Evolutionary conservation across 441 rosid genomes (phyloP), one percentile per base, ranked within the genome.

Genomic region (Pelargonium citronellum): DNA sequence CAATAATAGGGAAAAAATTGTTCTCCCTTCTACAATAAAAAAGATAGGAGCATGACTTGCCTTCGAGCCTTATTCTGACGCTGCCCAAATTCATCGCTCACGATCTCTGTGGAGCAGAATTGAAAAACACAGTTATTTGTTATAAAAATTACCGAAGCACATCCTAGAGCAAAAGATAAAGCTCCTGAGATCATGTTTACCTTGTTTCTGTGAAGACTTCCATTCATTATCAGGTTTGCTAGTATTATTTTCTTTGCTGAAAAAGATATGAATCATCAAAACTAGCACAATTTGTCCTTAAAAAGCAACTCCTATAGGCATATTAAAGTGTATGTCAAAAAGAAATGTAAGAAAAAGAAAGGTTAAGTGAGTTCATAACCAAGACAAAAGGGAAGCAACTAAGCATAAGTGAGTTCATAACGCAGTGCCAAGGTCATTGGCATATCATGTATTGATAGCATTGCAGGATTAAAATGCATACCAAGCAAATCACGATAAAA

Each of bases 11-110:
- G 51, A 8, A 7, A 46, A 12, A 30, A 30, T 30, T 8, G 11
- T 8, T 46, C 13, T 46, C n/a, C 13, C 2, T 12, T 46, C 51
- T 55, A 55, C 7, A 51, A 51, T 34, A 5, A 34, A 4, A 34
- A 34, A 5, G 37, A 30, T 30, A 30, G 15, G 68, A 70, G 63
- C 11, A 17, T 27, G 27, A 82, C 93, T 79, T 70, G 78, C 96
- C 96, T 87, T 66, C 93, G 93, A 81, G 93, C 83, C 73, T 88
- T 85, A 78, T 76, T 88, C 78, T 84, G 96, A 7, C 90, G 88
- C 64, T 88, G 93, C 57, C 79, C 87, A 77, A 77, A 68, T 74
- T 88, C 93, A 65, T 90, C 87, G 67, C 58, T 82, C 24, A 71
- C 78, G 73, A 73, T 70, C 75, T 84, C 96, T 90, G 87, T 63